Percentiles rank a stretch among this genome's conserved stretches.
phyloP scores from a whole-genome alignment of 768 basidiomycete genomes.

The Mrakia blollopis region DNA sequence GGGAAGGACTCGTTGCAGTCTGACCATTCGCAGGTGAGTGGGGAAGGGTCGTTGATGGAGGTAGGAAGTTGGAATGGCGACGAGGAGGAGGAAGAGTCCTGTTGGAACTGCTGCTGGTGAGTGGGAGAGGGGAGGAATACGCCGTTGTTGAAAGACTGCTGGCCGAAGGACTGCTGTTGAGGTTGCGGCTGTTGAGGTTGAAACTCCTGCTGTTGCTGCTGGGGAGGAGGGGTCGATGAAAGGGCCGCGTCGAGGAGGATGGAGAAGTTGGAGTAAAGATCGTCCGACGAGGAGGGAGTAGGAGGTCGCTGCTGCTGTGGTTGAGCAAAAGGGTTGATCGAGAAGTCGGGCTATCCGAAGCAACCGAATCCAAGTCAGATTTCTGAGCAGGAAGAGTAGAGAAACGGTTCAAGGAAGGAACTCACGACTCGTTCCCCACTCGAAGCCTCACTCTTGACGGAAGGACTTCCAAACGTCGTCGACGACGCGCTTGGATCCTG shows the following conservation, averaged over 20 bases:
- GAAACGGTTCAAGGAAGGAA: background rate
- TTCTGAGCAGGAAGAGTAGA: background rate
- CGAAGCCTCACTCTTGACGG: background rate
- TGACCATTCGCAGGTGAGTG: conserved; percentile 23
- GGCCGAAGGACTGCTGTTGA: background rate
- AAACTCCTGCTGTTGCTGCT: background rate
- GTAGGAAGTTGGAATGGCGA: background rate
- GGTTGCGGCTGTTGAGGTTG: background rate
- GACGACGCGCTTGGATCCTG: background rate
- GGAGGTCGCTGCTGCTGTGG: background rate
- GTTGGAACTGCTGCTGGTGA: background rate
- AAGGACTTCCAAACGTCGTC: background rate
- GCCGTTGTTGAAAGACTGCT: background rate
- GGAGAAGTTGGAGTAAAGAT: conserved; percentile 15
- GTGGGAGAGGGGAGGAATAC: background rate
- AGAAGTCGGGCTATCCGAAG: background rate
- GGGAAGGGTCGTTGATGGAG: background rate
- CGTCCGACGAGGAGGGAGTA: conserved; percentile 1
- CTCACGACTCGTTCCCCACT: background rate
- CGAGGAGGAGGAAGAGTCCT: background rate
- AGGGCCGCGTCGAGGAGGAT: conserved; percentile 10
- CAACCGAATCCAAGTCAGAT: background rate
- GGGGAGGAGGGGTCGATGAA: conserved; percentile 11
- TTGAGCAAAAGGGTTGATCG: background rate
- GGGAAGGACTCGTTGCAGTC: conserved; percentile 29